Percentiles rank a stretch among this genome's conserved stretches.
phyloP scores from a whole-genome alignment of 495 filamentous ascomycete species.

The Neurospora cerealis region DNA sequence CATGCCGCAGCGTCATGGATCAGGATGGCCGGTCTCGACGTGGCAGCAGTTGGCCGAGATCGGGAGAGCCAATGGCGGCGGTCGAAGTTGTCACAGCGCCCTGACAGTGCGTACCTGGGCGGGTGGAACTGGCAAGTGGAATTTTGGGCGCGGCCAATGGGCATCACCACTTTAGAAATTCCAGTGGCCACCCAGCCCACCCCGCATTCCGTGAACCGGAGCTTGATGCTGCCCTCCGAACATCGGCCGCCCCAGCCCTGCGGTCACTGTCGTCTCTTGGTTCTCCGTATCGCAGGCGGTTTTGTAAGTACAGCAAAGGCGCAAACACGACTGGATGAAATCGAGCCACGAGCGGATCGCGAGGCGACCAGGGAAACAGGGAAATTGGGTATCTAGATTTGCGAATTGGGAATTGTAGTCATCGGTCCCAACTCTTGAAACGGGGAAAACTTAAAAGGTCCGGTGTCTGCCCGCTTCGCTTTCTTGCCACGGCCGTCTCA shows the following conservation, averaged over 20 bases:
- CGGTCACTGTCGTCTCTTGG: background rate
- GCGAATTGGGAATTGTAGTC: background rate
- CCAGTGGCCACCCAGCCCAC: constrained; percentile 14
- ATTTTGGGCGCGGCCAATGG: constrained; percentile 14
- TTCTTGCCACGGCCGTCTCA: background rate
- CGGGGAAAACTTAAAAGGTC: background rate
- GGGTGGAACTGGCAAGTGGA: background rate
- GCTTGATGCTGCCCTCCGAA: constrained; percentile 17
- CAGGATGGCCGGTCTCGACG: background rate
- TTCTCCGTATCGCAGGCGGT: background rate
- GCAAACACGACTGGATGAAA: background rate
- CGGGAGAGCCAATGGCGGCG: background rate
- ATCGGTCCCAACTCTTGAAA: background rate
- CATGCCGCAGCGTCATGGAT: background rate
- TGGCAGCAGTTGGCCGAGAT: background rate
- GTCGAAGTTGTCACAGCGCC: background rate
- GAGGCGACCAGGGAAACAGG: background rate
- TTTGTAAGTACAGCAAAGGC: background rate
- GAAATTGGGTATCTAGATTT: background rate
- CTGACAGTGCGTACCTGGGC: background rate
- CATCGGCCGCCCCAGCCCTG: constrained; percentile 13
- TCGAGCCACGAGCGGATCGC: background rate
- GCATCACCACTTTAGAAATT: constrained; percentile 18
- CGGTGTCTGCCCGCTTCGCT: background rate
- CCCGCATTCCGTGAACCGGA: constrained; percentile 32